Percentiles rank a stretch among this genome's conserved stretches.
Evolutionary conservation across 805 yeast species (phyloP).

Genomic region (Starmerella potacharoeniae): DNA sequence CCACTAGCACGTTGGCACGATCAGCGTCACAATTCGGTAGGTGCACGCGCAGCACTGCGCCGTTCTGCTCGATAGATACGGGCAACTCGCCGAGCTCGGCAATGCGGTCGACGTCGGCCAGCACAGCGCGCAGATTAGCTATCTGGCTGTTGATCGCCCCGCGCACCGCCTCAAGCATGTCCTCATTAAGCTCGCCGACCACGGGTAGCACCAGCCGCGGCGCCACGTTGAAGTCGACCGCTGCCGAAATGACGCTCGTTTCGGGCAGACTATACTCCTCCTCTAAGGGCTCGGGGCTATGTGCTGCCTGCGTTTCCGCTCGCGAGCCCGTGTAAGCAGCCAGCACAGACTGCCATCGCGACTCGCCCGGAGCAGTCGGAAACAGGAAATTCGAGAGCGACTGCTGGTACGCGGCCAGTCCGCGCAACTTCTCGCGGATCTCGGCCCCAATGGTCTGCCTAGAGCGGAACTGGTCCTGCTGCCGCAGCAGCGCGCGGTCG

Average conservation of each 20-base stretch:
- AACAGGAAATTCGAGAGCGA: background rate
- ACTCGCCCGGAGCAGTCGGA: background rate
- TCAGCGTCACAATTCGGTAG: conserved; percentile 60
- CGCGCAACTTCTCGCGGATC: background rate
- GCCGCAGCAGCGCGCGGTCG: background rate
- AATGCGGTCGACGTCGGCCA: conserved; percentile 37
- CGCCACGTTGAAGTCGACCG: conserved; percentile 44
- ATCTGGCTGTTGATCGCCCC: conserved; percentile 27
- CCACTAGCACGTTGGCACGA: conserved; percentile 45
- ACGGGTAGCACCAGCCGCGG: conserved; percentile 34
- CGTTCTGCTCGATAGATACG: conserved; percentile 35
- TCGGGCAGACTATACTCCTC: background rate
- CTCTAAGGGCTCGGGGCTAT: background rate
- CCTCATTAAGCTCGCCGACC: conserved; percentile 35
- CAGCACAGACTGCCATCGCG: background rate
- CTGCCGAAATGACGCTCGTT: conserved; percentile 6
- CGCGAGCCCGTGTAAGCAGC: background rate
- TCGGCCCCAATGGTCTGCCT: background rate
- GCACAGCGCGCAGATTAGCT: conserved; percentile 31
- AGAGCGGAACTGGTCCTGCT: background rate
- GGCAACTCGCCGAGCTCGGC: conserved; percentile 57
- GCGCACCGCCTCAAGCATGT: conserved; percentile 33
- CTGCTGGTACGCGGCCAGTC: background rate
- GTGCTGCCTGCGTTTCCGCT: too few relatives aligned
- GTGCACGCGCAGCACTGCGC: conserved; percentile 39